These are phyloP conservation scores for Hypoxylon fuscum DNA, from an alignment of 495 filamentous ascomycete genomes.

Conservation along the genomic window DNA sequence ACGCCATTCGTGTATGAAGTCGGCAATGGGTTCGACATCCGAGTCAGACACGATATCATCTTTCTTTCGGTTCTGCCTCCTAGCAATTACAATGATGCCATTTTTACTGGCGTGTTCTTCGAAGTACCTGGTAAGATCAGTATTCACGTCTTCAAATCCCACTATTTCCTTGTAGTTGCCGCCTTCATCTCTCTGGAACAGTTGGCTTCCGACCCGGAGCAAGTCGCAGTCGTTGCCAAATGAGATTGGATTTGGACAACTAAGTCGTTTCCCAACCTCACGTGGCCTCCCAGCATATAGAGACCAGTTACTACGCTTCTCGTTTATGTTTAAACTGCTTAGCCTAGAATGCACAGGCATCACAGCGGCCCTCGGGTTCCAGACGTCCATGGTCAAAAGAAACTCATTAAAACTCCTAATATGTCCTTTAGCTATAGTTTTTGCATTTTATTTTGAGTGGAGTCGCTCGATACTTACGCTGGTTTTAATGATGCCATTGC, in stretches of 20 bases:
- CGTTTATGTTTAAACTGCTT: background rate
- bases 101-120: background rate
- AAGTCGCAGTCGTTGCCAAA: background rate
- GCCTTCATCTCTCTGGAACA: background rate
- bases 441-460: no score
- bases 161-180: background rate
- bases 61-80: background rate
- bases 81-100: background rate
- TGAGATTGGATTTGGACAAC: background rate
- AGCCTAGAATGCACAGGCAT: background rate
- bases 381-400: background rate
- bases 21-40: background rate
- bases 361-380: background rate
- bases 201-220: constrained; percentile 3
- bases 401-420: background rate
- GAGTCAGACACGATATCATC: background rate
- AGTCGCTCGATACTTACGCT: background rate
- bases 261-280: background rate
- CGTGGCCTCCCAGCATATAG: background rate
- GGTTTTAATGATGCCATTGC: background rate
- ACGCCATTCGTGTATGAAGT: background rate
- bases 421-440: background rate
- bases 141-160: background rate
- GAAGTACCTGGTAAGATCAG: constrained; percentile 3
- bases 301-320: background rate